Base-by-base conservation (phyloP, 2,329 filamentous ascomycete genomes). In the Fusarium sp. region DNA sequence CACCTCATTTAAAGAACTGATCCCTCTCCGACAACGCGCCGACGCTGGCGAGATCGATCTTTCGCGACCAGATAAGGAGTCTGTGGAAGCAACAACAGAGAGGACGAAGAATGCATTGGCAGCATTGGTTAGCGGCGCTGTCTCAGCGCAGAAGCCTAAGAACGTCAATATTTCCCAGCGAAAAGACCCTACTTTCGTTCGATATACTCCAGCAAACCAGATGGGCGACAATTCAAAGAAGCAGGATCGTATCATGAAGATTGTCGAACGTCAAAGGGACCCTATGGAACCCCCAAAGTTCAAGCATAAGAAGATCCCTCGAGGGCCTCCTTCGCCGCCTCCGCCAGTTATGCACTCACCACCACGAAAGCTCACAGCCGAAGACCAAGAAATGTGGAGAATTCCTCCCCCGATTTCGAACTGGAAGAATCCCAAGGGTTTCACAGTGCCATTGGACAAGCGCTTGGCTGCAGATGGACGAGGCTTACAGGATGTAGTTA, bases 361-460 rank as follows among this genome's bases (percentile, higher is more conserved):
- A 17, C 95, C 96, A 0, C 87, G 96, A 69, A 99, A 98, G 79
- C 87, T 99, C 68, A 99, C 96, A 2, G 96, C 95, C 9, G 95
- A 97, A 80, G 96, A 99, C 76, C 95, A 98, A 81, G 96, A 98
- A 81, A 93, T 93, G 64, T 99, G 96, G 96, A 94, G 91, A 78
- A 98, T 90, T 42, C 88, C 86, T 0, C 94, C 95, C 5, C 93
- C 95, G 0, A 91, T 99, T 4, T 97, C 93, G 23, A 98, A 98
- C 81, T 99, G 96, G 96, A 99, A 99, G 88, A 99, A 99, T 80
- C 93, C 95, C 2, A 98, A 98, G 84, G 96, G 96, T 76, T 99
- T 97, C 79, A 99, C 96, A 0, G 93, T 99, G 2, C 94, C 96
- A 1, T 82, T 99, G 55, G 96, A 99, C 81, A 99, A 99, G 85